Percentiles rank a stretch among this genome's conserved stretches.
These are phyloP conservation scores for Diutina rugosa DNA, from an alignment of 1,139 yeast genomes.

Conservation along the genomic window DNA sequence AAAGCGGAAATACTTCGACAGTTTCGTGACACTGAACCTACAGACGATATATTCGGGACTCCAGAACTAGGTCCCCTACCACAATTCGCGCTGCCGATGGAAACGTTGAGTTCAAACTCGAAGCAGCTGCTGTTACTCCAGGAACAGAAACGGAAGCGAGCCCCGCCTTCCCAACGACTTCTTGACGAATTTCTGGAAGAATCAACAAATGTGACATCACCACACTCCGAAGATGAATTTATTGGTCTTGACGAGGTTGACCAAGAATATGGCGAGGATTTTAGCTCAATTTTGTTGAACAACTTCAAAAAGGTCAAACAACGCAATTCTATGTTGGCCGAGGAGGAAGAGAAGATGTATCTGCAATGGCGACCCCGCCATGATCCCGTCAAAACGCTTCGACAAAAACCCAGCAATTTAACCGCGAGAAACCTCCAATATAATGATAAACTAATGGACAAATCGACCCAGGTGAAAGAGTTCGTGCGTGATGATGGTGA, in stretches of 20 bases:
- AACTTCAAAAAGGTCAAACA: not conserved
- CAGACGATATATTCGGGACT: not conserved
- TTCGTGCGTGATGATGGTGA: not conserved
- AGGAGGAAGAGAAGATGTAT: not conserved
- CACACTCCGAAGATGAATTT: not conserved
- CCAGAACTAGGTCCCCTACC: not conserved
- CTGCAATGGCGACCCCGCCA: not conserved
- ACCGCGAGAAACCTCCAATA: not conserved
- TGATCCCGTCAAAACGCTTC: not conserved
- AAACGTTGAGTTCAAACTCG: not conserved
- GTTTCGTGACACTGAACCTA: not conserved
- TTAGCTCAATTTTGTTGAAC: not conserved
- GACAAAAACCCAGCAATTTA: not conserved
- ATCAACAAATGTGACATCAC: not conserved
- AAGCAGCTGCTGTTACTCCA: not conserved
- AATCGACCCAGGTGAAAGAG: not conserved
- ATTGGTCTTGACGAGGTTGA: not conserved
- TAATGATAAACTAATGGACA: not conserved
- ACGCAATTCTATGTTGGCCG: not conserved
- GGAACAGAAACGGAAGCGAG: not conserved
- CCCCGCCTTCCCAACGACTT: not conserved
- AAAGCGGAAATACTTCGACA: not conserved
- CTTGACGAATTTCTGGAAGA: slow-evolving; percentile 1
- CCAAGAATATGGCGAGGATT: not conserved
- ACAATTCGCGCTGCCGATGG: not conserved